A percentile compares a stretch with the other conserved stretches of the same genome.
These are phyloP conservation scores for Globisporangium nagaii DNA, from an alignment of 352 stramenopile species.

Conservation along the genomic window DNA sequence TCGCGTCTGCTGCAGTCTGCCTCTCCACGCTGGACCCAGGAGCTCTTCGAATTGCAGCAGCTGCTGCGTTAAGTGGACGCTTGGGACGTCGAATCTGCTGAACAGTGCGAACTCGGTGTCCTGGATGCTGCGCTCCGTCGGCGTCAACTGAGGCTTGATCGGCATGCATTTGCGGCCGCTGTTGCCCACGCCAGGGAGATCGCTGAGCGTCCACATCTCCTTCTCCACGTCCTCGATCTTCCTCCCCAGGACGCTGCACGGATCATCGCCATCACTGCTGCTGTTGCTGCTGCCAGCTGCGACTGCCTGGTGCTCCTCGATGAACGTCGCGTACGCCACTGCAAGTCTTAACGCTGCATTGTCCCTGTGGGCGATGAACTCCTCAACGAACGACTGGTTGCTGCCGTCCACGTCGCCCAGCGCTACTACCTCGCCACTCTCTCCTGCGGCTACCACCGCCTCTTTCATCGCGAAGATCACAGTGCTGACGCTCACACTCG, in stretches of 20 bases:
- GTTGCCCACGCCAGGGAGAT: conserved; percentile 69
- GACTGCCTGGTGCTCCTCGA: conserved; percentile 3
- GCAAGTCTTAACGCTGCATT: conserved; percentile 27
- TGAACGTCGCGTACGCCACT: conserved; percentile 18
- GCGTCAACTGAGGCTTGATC: conserved; percentile 19
- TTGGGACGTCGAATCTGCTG: conserved; percentile 9
- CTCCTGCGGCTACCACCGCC: conserved; percentile 18
- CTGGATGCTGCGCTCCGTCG: conserved; percentile 38
- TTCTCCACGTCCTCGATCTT: conserved; percentile 51
- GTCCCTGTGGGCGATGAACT: conserved; percentile 51
- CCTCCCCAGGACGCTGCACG: conserved; percentile 18
- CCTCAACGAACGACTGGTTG: conserved; percentile 17
- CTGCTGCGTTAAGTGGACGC: conserved; percentile 55
- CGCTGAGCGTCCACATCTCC: conserved; percentile 42
- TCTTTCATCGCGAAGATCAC: conserved; percentile 55
- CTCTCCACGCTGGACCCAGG: conserved; percentile 41
- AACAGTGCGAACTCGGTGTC: conserved; percentile 59
- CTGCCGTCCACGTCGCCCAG: neutral
- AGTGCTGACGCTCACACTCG: conserved; percentile 40
- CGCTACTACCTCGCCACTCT: neutral
- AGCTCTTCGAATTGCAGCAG: conserved; percentile 55
- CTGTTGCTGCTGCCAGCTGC: neutral
- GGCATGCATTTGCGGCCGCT: conserved; percentile 58
- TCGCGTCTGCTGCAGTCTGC: conserved; percentile 37
- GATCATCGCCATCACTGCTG: neutral